These are phyloP conservation scores for Pseudogymnoascus sp. DNA, from an alignment of 2,329 filamentous ascomycete genomes.

Conservation along the genomic window DNA sequence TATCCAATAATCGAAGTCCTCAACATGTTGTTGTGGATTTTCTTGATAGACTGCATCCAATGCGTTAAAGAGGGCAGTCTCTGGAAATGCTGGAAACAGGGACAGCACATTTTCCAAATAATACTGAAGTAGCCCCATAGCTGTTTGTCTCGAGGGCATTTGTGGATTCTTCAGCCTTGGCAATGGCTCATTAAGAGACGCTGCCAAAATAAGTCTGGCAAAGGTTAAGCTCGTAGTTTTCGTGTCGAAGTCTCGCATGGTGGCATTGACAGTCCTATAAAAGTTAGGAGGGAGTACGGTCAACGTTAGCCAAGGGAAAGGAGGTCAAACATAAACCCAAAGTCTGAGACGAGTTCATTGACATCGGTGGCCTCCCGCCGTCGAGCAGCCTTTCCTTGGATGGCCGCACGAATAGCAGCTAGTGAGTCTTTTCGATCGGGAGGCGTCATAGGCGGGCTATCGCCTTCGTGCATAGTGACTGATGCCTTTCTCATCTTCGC, in stretches of 20 bases:
- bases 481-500: conserved; percentile 66
- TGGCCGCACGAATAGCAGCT: conserved; percentile 54
- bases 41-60: conserved; percentile 77
- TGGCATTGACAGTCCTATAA: conserved; percentile 81
- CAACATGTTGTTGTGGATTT: conserved; percentile 43
- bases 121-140: conserved; percentile 66
- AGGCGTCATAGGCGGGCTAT: conserved; percentile 35
- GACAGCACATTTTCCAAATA: conserved; percentile 79
- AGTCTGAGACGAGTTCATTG: conserved; percentile 86
- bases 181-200: conserved; percentile 66
- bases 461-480: conserved; percentile 57
- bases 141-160: conserved; percentile 66
- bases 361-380: conserved; percentile 75
- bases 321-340: conserved; percentile 72
- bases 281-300: conserved; percentile 11
- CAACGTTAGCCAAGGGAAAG: conserved; percentile 13
- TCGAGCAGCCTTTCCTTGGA: conserved; percentile 58
- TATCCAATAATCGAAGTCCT: conserved; percentile 73
- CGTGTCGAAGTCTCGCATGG: conserved; percentile 86
- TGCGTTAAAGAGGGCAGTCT: conserved; percentile 69
- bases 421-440: conserved; percentile 59
- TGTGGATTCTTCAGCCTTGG: conserved; percentile 53
- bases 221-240: conserved; percentile 88
- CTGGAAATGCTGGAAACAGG: conserved; percentile 75
- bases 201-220: conserved; percentile 78